These are phyloP conservation scores for Globisporangium carolinianum DNA, from an alignment of 352 stramenopile species.

Conservation along the genomic window DNA sequence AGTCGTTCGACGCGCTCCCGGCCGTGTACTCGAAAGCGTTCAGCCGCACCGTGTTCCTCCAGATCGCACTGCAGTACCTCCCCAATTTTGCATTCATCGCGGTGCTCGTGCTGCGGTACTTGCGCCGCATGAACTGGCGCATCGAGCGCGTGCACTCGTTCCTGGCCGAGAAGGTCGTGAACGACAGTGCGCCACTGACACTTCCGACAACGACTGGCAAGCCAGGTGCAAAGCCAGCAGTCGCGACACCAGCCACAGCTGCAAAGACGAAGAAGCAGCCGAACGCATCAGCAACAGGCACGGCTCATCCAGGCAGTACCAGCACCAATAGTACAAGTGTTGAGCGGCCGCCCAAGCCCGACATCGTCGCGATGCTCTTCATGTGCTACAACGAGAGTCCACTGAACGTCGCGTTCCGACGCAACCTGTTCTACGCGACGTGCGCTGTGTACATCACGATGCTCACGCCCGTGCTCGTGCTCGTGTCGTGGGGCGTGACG, in stretches of 20 bases:
- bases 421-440: constrained; percentile 73
- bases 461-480: constrained; percentile 42
- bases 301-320: no score
- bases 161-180: constrained; percentile 51
- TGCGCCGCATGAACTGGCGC: constrained; percentile 73
- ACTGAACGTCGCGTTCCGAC: constrained; percentile 60
- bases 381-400: constrained; percentile 66
- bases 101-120: constrained; percentile 43
- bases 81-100: constrained; percentile 41
- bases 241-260: constrained; percentile 3
- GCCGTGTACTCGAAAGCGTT: constrained; percentile 76
- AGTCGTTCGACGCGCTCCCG: constrained; percentile 47
- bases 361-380: constrained; percentile 73
- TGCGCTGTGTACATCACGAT: constrained; percentile 50
- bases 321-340: background rate
- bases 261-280: constrained; percentile 11
- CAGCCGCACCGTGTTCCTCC: constrained; percentile 38
- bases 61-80: constrained; percentile 51
- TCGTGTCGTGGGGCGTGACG: constrained; percentile 71
- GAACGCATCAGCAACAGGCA: background rate
- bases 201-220: background rate
- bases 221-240: background rate
- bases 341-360: constrained; percentile 15
- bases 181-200: constrained; percentile 2
- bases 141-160: constrained; percentile 76